These are phyloP conservation scores for Oenanthe javanica DNA, from an alignment of 140 eudicot species.

Conservation along the genomic window DNA sequence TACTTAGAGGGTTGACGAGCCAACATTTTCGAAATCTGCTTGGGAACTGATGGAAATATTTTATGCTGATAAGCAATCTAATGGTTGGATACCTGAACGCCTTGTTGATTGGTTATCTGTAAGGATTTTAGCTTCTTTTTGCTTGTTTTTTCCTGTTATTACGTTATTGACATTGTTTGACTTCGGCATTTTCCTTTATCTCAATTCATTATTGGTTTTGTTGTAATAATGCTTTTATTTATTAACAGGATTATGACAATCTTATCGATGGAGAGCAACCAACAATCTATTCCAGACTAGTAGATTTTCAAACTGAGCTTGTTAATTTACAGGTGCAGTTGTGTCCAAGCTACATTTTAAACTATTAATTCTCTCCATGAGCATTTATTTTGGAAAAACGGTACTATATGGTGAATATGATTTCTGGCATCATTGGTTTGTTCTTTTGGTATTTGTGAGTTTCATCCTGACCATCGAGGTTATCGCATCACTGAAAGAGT, in stretches of 20 bases:
- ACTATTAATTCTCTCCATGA: not conserved
- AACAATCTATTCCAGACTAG: slow-evolving; percentile 62
- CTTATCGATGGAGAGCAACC: slow-evolving; percentile 52
- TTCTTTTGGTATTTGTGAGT: not conserved
- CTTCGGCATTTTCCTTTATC: slow-evolving; percentile 9
- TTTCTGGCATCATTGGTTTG: not conserved
- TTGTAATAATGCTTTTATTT: slow-evolving; percentile 16
- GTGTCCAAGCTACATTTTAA: not conserved
- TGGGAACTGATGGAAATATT: slow-evolving; percentile 94
- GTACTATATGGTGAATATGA: not conserved
- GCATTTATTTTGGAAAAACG: not conserved
- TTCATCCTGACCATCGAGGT: not conserved
- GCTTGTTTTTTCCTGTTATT: not conserved
- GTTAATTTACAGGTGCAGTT: slow-evolving; percentile 51
- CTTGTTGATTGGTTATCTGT: slow-evolving; percentile 97
- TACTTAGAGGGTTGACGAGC: slow-evolving; percentile 56
- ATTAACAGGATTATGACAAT: slow-evolving; percentile 67
- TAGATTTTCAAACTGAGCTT: slow-evolving; percentile 65
- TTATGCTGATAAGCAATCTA: slow-evolving; percentile 79
- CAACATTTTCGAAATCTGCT: slow-evolving; percentile 77
- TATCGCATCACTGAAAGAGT: not conserved
- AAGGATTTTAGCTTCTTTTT: slow-evolving; percentile 15
- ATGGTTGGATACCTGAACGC: slow-evolving; percentile 80
- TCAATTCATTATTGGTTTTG: not conserved
- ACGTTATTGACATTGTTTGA: not conserved